A percentile compares a stretch with the other conserved stretches of the same genome.
phyloP scores from a whole-genome alignment of 1,139 yeast species.

The Geotrichum candidum region DNA sequence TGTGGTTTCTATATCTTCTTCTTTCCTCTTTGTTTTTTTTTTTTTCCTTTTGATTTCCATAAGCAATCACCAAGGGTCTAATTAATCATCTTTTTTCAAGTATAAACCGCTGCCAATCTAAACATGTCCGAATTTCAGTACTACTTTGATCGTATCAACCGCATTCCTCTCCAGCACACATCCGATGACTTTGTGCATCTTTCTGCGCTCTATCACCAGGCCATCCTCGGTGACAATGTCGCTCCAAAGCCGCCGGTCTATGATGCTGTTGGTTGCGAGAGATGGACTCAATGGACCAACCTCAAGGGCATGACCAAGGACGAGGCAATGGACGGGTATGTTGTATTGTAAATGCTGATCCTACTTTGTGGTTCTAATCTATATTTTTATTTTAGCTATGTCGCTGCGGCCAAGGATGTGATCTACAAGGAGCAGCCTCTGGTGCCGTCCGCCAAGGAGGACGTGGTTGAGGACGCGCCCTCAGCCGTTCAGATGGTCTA shows the following conservation, averaged over 20 bases:
- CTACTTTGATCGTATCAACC: not conserved
- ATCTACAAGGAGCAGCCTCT: not conserved
- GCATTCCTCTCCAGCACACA: slow-evolving; percentile 8
- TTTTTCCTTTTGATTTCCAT: not conserved
- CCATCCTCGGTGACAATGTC: not conserved
- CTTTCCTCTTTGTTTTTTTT: not conserved
- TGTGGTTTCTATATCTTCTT: not conserved
- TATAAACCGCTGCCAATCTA: not conserved
- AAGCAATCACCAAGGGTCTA: no score
- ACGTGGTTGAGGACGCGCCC: not conserved
- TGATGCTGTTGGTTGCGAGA: slow-evolving; percentile 1
- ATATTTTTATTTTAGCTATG: not conserved
- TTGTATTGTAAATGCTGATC: not conserved
- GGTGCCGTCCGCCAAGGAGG: not conserved
- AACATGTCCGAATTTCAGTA: not conserved
- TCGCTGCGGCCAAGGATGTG: not conserved
- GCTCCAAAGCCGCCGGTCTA: not conserved
- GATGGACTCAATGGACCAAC: slow-evolving; percentile 4
- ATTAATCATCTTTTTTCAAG: not conserved
- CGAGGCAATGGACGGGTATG: not conserved
- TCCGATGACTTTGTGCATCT: slow-evolving; percentile 6
- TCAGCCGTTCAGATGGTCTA: not conserved
- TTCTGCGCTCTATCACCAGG: slow-evolving; percentile 6
- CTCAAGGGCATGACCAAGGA: slow-evolving; percentile 4
- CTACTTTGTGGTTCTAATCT: not conserved